A percentile compares a stretch with the other conserved stretches of the same genome.
Evolutionary conservation across 805 yeast species (phyloP).

Genomic region (Zygotorulaspora danielsina): DNA sequence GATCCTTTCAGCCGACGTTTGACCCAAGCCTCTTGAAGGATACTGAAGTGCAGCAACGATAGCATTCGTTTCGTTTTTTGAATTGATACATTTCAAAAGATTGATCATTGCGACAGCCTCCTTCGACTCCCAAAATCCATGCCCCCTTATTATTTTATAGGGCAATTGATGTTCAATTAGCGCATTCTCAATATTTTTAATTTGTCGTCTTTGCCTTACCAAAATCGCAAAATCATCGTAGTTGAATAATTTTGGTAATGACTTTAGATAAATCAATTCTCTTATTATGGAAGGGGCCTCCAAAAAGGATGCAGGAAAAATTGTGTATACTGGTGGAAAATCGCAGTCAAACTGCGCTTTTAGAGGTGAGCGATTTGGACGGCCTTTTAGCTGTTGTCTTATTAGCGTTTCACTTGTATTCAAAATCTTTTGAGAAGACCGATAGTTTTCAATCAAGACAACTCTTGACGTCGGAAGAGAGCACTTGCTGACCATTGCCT

Average conservation of each 20-base stretch:
- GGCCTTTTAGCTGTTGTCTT: conserved; percentile 46
- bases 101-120: conserved; percentile 63
- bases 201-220: conserved; percentile 58
- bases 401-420: conserved; percentile 61
- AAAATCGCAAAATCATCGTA: conserved; percentile 68
- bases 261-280: conserved; percentile 48
- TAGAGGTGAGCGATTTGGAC: conserved; percentile 41
- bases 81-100: conserved; percentile 57
- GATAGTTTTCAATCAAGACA: conserved; percentile 63
- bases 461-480: conserved; percentile 37
- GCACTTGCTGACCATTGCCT: conserved; percentile 44
- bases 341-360: conserved; percentile 43
- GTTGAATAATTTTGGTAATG: conserved; percentile 43
- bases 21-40: conserved; percentile 70
- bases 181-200: conserved; percentile 61
- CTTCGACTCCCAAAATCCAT: conserved; percentile 72
- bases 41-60: conserved; percentile 50
- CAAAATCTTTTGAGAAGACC: conserved; percentile 70
- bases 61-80: conserved; percentile 58
- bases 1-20: conserved; percentile 40
- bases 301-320: conserved; percentile 39
- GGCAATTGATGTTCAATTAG: conserved; percentile 55
- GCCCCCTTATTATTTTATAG: conserved; percentile 64
- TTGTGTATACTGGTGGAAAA: conserved; percentile 46
- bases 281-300: conserved; percentile 60